phyloP scores from a whole-genome alignment of 768 basidiomycete species.

The Russula dissimulans region DNA sequence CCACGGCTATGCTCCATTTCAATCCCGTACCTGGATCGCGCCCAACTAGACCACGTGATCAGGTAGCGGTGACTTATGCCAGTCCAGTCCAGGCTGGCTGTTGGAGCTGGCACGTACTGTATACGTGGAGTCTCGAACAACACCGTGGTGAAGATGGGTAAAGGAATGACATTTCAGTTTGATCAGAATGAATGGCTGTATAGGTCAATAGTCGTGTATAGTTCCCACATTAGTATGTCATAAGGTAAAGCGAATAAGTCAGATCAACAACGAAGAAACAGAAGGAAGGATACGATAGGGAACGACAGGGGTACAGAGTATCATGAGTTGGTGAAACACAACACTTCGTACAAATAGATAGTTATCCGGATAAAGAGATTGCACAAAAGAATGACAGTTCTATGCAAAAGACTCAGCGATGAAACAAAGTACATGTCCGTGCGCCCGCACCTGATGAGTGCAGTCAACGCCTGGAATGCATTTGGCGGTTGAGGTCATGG shows the following conservation, averaged over 20 bases:
- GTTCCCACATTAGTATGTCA: not conserved
- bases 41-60: not conserved
- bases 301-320: not conserved
- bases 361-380: not conserved
- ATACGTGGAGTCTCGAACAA: not conserved
- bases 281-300: not conserved
- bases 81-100: too few species aligned
- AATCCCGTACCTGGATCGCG: not conserved
- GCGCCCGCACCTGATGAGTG: not conserved
- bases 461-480: not conserved
- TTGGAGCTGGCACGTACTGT: not conserved
- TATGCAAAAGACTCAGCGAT: not conserved
- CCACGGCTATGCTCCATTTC: not conserved
- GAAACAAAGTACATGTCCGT: not conserved
- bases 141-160: not conserved
- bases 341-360: not conserved
- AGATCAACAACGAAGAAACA: not conserved
- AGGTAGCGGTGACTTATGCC: not conserved
- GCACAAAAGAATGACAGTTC: not conserved
- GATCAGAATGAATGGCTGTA: not conserved
- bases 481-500: constrained; percentile 11
- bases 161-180: not conserved
- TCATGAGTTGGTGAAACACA: not conserved
- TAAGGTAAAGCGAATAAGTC: not conserved
- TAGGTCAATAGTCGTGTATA: not conserved